Percentiles rank a stretch among this genome's conserved stretches.
These are phyloP conservation scores for Cyclotella cryptica DNA, from an alignment of 108 stramenopile genomes.

Conservation along the genomic window DNA sequence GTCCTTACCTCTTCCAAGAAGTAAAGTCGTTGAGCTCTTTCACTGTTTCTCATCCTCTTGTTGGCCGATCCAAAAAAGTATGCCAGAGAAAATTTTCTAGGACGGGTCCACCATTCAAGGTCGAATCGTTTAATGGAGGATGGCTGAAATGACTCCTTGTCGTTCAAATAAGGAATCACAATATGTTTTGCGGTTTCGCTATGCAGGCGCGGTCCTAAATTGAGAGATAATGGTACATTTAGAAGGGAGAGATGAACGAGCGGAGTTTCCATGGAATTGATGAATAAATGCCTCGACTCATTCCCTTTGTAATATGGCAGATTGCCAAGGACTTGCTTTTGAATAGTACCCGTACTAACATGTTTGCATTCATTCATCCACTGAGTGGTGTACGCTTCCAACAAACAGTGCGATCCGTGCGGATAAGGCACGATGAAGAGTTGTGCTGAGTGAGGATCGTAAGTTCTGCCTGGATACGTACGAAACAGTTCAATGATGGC, in stretches of 20 bases:
- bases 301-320: conserved; percentile 19
- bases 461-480: conserved; percentile 26
- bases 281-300: conserved; percentile 36
- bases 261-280: conserved; percentile 17
- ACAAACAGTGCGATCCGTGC: conserved; percentile 41
- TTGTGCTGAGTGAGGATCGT: conserved; percentile 38
- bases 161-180: conserved; percentile 47
- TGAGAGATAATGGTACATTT: conserved; percentile 25
- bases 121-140: background rate
- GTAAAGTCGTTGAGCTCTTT: conserved; percentile 2
- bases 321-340: background rate
- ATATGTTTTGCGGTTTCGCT: conserved; percentile 15
- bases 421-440: conserved; percentile 52
- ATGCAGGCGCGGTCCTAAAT: conserved; percentile 11
- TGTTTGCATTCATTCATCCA: conserved; percentile 17
- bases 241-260: background rate
- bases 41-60: background rate
- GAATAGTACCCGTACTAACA: background rate
- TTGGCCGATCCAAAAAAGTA: conserved; percentile 22
- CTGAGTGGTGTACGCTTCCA: background rate
- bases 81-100: background rate
- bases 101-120: conserved; percentile 34
- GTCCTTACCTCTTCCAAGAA: conserved; percentile 25
- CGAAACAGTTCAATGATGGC: conserved; percentile 30
- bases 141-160: conserved; percentile 39